Evolutionary conservation across 176 grass and related monocot species (phyloP), one percentile per base, ranked within the genome.

Genomic region (Hyparrhenia diplandra): DNA sequence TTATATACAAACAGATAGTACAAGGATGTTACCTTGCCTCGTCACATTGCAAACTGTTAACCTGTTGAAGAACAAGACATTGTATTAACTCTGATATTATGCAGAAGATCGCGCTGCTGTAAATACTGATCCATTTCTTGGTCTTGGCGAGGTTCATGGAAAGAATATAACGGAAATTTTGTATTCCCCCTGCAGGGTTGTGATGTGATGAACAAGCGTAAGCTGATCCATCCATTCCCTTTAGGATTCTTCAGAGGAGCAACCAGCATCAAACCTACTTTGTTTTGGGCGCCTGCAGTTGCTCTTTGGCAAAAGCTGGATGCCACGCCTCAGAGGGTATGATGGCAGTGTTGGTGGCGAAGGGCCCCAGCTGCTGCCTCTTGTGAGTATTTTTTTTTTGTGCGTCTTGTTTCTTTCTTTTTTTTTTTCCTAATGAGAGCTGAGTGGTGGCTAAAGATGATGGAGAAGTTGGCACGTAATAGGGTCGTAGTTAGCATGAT

Each of bases 201-300:
- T 91, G 88, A 88, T 89, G 92, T 77, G 89, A 91, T 83, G 92
- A 87, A 84, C 55, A 84, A 85, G 88, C 92, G 74, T 32, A 89
- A 91, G 86, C 89, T 87, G 78, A 80, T 66, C 80, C 84, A 82
- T 91, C 85, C 85, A 86, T 84, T 62, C 90, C 84, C 65, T 54
- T 78, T 52, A 52, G 23, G 30, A 78, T 84, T 67, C 82, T 87
- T 85, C 34, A 85, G 79, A 82, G 65, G 47, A 88, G 75, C 74
- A 93, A 88, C 47, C 66, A 75, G 74, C 67, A 66, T 24, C 80
- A 64, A 75, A 70, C 32, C 73, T 10, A 80, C 58, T 72, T 64
- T 89, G 69, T 70, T 64, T 77, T 82, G 80, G 84, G 64, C n/a
- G n/a, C 59, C 37, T 64, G 18, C 67, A 30, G 37, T 47, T 77